These are phyloP conservation scores for Saccharomyces hybrid DNA, from an alignment of 1,139 yeast genomes.

Conservation along the genomic window DNA sequence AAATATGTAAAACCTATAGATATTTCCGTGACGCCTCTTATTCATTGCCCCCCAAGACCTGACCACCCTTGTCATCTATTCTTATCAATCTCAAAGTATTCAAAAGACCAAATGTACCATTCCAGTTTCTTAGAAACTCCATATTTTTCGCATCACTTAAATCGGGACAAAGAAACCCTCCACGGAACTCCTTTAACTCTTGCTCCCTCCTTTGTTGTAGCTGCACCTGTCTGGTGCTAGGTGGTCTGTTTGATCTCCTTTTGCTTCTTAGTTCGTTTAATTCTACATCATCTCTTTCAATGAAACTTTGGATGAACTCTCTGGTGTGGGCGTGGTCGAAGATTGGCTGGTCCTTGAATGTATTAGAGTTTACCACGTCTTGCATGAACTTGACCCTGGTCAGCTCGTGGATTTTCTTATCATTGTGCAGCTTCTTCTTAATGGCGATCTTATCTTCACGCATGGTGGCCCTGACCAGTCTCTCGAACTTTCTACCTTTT, in stretches of 20 bases:
- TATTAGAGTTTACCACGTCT: constrained; percentile 46
- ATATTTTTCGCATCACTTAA: constrained; percentile 56
- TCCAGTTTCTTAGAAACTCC: constrained; percentile 58
- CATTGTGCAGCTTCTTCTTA: constrained; percentile 48
- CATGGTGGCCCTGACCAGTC: constrained; percentile 74
- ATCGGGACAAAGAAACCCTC: constrained; percentile 75
- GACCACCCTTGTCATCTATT: constrained; percentile 22
- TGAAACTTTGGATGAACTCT: constrained; percentile 51
- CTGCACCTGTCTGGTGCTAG: constrained; percentile 57
- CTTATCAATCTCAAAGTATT: constrained; percentile 45
- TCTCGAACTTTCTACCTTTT: constrained; percentile 80
- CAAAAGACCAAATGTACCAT: constrained; percentile 75
- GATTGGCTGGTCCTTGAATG: constrained; percentile 35
- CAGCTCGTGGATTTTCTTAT: constrained; percentile 52
- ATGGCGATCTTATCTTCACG: constrained; percentile 64
- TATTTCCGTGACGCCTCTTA: neutral
- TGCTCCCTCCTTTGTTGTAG: constrained; percentile 55
- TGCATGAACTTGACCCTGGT: constrained; percentile 57
- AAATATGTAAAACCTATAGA: neutral
- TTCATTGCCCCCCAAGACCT: constrained; percentile 22
- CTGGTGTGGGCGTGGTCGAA: constrained; percentile 55
- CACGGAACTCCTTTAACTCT: constrained; percentile 52
- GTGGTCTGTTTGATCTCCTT: constrained; percentile 85
- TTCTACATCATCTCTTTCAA: constrained; percentile 69
- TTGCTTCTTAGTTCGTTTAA: constrained; percentile 47